Conservation (phyloP, 2,329 filamentous ascomycete species). For the Pseudogymnoascus verrucosus region DNA sequence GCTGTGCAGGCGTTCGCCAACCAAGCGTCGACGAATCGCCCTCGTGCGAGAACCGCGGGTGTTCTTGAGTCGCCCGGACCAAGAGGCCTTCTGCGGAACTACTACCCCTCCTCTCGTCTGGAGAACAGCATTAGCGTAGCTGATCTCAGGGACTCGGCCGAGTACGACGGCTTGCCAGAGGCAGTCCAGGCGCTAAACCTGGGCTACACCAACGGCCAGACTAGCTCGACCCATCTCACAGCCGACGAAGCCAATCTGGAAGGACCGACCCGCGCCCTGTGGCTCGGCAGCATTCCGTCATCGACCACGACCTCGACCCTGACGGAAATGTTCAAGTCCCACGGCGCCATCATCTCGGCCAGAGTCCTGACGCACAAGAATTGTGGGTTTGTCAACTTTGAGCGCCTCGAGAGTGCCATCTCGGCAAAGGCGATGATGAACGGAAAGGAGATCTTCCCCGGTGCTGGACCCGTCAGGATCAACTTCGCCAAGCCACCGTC, state of each 20-base stretch:
- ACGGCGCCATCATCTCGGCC: conserved; percentile 83
- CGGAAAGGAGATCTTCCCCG: conserved; percentile 96
- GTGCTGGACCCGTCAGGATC: conserved; percentile 87
- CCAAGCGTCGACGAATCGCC: conserved; percentile 72
- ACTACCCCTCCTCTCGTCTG: conserved; percentile 66
- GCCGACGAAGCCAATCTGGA: conserved; percentile 75
- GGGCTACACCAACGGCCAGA: conserved; percentile 55
- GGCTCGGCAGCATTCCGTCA: conserved; percentile 95
- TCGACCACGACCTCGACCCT: conserved; percentile 94
- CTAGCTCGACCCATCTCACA: conserved; percentile 55
- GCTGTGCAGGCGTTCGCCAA: conserved; percentile 88
- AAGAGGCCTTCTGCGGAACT: conserved; percentile 54
- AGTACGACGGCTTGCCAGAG: conserved; percentile 73
- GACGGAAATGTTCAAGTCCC: conserved; percentile 90
- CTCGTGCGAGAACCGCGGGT: conserved; percentile 83
- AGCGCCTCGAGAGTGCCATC: conserved; percentile 82
- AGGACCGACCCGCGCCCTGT: conserved; percentile 84
- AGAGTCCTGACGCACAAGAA: conserved; percentile 97
- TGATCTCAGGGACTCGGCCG: conserved; percentile 70
- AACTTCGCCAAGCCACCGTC: conserved; percentile 96
- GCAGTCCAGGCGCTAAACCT: conserved; percentile 77
- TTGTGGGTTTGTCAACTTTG: conserved; percentile 97
- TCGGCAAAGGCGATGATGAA: conserved; percentile 83
- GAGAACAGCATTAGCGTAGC: conserved; percentile 68
- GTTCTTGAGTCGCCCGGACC: conserved; percentile 59